These are phyloP conservation scores for Arachnomyces sp. DNA, from an alignment of 2,329 filamentous ascomycete genomes.

Conservation along the genomic window DNA sequence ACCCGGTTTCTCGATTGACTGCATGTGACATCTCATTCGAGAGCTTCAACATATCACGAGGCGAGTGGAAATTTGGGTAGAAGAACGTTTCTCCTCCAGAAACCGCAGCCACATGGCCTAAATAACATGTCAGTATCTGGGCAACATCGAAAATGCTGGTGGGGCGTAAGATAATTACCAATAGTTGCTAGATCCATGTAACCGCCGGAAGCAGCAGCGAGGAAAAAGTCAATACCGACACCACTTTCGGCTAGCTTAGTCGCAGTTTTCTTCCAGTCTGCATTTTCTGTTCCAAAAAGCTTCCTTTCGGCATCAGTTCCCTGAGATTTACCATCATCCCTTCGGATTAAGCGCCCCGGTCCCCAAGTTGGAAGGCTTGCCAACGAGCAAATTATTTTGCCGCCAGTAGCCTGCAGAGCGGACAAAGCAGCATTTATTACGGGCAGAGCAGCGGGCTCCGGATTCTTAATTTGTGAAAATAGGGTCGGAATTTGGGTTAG, in stretches of 20 bases:
- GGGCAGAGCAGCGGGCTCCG: conserved; percentile 80
- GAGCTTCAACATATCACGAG: conserved; percentile 76
- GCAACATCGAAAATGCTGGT: conserved; percentile 4
- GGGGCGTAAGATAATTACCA: conserved; percentile 46
- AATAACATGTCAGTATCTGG: conserved; percentile 12
- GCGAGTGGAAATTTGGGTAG: conserved; percentile 90
- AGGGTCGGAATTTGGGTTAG: conserved; percentile 74
- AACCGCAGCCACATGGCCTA: conserved; percentile 73
- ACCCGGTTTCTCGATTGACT: conserved; percentile 83
- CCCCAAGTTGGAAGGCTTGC: conserved; percentile 87
- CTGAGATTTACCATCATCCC: conserved; percentile 80
- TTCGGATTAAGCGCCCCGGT: conserved; percentile 72
- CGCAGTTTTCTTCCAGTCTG: conserved; percentile 76
- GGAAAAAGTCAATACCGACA: conserved; percentile 87
- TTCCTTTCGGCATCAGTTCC: conserved; percentile 88
- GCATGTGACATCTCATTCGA: conserved; percentile 79
- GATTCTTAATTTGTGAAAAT: conserved; percentile 81
- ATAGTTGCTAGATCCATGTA: conserved; percentile 92
- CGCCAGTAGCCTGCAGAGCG: conserved; percentile 79
- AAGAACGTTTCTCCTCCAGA: conserved; percentile 96
- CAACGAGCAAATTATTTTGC: conserved; percentile 83
- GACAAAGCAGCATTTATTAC: conserved; percentile 74
- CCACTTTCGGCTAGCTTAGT: conserved; percentile 82
- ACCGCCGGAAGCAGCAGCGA: conserved; percentile 80
- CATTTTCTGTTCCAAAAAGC: conserved; percentile 82